phyloP scores from a whole-genome alignment of 768 basidiomycete species.

The Royoungia palumana region DNA sequence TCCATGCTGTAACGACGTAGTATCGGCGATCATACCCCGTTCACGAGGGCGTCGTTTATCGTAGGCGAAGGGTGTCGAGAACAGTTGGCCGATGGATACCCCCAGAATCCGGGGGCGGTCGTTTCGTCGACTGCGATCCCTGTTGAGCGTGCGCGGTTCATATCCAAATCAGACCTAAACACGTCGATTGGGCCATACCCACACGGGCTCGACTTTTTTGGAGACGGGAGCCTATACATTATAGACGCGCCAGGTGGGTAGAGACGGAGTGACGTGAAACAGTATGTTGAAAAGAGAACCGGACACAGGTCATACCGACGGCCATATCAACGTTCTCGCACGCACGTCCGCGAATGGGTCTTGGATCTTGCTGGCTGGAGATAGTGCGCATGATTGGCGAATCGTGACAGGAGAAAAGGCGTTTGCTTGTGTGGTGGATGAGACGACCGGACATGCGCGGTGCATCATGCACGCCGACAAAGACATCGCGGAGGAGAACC shows the following conservation, averaged over 20 bases:
- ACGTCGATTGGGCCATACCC: conserved; percentile 50
- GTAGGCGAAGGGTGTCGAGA: conserved; percentile 40
- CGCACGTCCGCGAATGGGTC: conserved; percentile 51
- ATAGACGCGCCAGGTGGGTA: conserved; percentile 46
- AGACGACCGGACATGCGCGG: conserved; percentile 24
- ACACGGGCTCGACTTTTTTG: conserved; percentile 48
- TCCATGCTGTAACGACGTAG: conserved; percentile 5
- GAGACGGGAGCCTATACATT: conserved; percentile 57
- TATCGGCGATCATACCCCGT: conserved; percentile 45
- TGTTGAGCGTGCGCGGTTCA: conserved; percentile 36
- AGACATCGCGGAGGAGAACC: conserved; percentile 40
- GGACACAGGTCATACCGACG: conserved; percentile 43
- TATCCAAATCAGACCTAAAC: conserved; percentile 32
- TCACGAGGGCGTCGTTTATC: conserved; percentile 45
- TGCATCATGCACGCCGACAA: conserved; percentile 44
- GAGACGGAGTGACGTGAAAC: too few relatives aligned
- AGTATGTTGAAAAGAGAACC: not conserved
- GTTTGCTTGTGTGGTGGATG: conserved; percentile 31
- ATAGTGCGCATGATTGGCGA: conserved; percentile 55
- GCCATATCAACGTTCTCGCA: conserved; percentile 53
- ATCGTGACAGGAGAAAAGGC: conserved; percentile 44
- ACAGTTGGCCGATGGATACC: conserved; percentile 41
- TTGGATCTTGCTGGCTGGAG: conserved; percentile 56
- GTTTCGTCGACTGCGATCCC: conserved; percentile 38
- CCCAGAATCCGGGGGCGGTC: conserved; percentile 34